Evolutionary conservation across 106 monocot species (phyloP), one percentile per base, ranked within the genome.

Genomic region (Dendrobium chrysotoxum): DNA sequence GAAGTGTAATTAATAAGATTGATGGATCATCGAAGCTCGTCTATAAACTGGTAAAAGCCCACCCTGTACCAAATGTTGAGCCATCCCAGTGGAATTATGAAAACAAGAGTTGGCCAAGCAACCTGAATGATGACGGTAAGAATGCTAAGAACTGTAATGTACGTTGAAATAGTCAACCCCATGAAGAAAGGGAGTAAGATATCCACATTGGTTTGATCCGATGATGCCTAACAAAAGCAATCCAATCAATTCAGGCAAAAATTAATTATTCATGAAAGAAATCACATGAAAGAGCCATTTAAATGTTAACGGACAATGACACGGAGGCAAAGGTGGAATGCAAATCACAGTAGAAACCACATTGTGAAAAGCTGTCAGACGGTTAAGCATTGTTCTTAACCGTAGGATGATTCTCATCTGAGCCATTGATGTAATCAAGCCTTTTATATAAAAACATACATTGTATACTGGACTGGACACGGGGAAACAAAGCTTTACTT

Each of bases 1-100:
- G 23, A 68, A 28, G 28, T 68, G 25, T 23, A 68, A 68, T 11
- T 10, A 46, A 10, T 46, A 9, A 12, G 46, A 46, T 46, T 46
- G 46, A 46, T 46, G 8, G 25, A 40, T 23, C 85, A 23, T 87
- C 21, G 15, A 57, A 57, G 16, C 16, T 57, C 4, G 3, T 57
- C 57, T 57, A 21, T 20, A 17, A 1, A 18, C 45, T 21, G 26
- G n/a, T 5, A 11, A 68, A 31, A 68, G 30, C 68, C 12, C 30
- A 94, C 94, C 91, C 88, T 79, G 72, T 88, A 91, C 94, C 91
- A 94, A 53, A 91, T 70, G 81, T 91, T 91, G 47, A 94, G 78
- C 83, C 64, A 75, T 65, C 75, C 88, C 1, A 91, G 79, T 42
- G 89, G 89, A 80, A 91, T 18, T 40, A 91, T 77, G 28, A 77